These are phyloP conservation scores for Davidsoniella eucalypti DNA, from an alignment of 2,329 filamentous ascomycete genomes.

Conservation along the genomic window DNA sequence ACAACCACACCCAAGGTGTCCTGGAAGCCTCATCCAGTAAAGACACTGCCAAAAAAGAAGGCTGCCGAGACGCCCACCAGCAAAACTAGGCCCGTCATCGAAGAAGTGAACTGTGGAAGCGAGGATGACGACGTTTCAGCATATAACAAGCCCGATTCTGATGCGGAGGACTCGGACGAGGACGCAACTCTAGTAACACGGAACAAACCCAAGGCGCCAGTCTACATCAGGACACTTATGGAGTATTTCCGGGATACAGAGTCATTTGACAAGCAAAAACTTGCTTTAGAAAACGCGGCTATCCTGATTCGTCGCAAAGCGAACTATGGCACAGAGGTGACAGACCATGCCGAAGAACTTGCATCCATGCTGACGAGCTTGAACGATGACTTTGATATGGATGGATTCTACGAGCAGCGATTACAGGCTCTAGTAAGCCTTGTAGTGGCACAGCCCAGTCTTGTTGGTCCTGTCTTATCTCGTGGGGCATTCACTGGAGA, in stretches of 20 bases:
- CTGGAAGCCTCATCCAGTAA: constrained; percentile 12
- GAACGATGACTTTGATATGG: constrained; percentile 71
- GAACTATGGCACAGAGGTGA: constrained; percentile 74
- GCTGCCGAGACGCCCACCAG: constrained; percentile 19
- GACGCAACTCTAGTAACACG: constrained; percentile 76
- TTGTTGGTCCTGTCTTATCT: constrained; percentile 72
- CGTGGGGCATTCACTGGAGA: constrained; percentile 82
- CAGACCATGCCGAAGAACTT: constrained; percentile 67
- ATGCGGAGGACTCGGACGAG: constrained; percentile 81
- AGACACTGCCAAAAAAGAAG: constrained; percentile 17
- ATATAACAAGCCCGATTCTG: constrained; percentile 75
- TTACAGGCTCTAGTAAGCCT: constrained; percentile 71
- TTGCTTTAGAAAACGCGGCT: constrained; percentile 64
- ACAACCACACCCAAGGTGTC: constrained; percentile 10
- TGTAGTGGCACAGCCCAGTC: constrained; percentile 55
- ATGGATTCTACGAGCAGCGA: constrained; percentile 57
- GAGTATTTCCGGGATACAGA: constrained; percentile 63
- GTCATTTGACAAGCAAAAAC: constrained; percentile 66
- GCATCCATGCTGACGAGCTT: constrained; percentile 61
- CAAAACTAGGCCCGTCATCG: constrained; percentile 34
- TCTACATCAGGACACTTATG: constrained; percentile 81
- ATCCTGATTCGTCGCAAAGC: constrained; percentile 74
- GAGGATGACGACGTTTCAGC: constrained; percentile 54
- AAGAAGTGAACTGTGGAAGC: constrained; percentile 46
- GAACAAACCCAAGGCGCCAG: constrained; percentile 67